These are phyloP conservation scores for Barnettozyma sp. DNA, from an alignment of 805 yeast genomes.

Conservation along the genomic window DNA sequence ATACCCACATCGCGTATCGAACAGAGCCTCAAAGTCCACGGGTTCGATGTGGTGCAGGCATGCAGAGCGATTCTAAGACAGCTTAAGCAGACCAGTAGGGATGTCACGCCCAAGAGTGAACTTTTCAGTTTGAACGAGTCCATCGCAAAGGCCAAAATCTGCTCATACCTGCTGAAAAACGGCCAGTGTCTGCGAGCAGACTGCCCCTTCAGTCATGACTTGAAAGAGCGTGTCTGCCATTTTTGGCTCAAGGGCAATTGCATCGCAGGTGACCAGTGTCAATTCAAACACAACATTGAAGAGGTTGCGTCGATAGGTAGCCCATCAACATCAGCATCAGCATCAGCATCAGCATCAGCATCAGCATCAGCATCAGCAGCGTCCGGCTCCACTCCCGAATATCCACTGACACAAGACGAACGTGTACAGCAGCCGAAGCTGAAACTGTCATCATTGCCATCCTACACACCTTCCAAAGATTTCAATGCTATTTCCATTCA, in stretches of 20 bases:
- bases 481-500: slow-evolving; percentile 10
- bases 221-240: slow-evolving; percentile 35
- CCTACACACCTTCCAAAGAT: slow-evolving; percentile 1
- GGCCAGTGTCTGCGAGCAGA: slow-evolving; percentile 39
- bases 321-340: slow-evolving; percentile 3
- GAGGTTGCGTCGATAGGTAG: neutral
- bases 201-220: slow-evolving; percentile 40
- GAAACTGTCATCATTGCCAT: neutral
- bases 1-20: slow-evolving; percentile 30
- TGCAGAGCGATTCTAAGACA: slow-evolving; percentile 17
- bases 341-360: slow-evolving; percentile 1
- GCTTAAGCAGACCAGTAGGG: slow-evolving; percentile 14
- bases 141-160: slow-evolving; percentile 22
- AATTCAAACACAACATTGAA: slow-evolving; percentile 31
- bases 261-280: slow-evolving; percentile 35
- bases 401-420: no score
- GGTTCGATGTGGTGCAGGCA: slow-evolving; percentile 29
- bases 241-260: slow-evolving; percentile 42
- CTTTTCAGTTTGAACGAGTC: slow-evolving; percentile 1
- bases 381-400: no score
- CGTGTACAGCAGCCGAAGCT: no score
- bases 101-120: slow-evolving; percentile 2
- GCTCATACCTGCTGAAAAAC: slow-evolving; percentile 34
- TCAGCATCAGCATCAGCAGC: slow-evolving; percentile 4
- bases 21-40: slow-evolving; percentile 30